A percentile compares a stretch with the other conserved stretches of the same genome.
Evolutionary conservation across 306 rosid species (phyloP).

Genomic region (Quercus gilva): DNA sequence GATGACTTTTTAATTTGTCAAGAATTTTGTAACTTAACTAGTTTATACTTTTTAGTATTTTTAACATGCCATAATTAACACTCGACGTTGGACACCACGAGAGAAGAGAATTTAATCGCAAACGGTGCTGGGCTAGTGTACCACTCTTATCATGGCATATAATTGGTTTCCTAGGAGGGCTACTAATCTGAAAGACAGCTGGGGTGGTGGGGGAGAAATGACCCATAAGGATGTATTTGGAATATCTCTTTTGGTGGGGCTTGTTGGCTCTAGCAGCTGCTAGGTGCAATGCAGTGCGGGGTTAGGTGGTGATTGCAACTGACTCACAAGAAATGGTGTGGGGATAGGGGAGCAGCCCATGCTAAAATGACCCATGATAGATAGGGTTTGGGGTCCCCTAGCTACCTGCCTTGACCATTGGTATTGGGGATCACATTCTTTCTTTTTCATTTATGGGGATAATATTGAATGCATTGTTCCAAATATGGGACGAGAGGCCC

Average conservation of each 20-base stretch:
- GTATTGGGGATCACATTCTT: constrained; percentile 17
- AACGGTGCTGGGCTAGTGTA: constrained; percentile 20
- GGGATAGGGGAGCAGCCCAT: constrained; percentile 65
- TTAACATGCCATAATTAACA: too few species aligned
- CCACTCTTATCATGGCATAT: constrained; percentile 17
- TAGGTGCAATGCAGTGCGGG: constrained; percentile 35
- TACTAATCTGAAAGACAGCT: constrained; percentile 60
- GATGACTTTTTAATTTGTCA: too few species aligned
- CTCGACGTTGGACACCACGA: too few species aligned
- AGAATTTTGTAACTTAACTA: too few species aligned
- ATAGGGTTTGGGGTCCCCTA: constrained; percentile 47
- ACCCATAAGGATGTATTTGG: constrained; percentile 48
- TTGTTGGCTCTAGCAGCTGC: constrained; percentile 12
- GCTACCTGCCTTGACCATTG: constrained; percentile 22
- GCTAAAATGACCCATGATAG: constrained; percentile 47
- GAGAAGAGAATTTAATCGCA: constrained; percentile 12
- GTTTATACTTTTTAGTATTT: too few species aligned
- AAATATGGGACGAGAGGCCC: constrained; percentile 37
- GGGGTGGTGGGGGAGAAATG: constrained; percentile 43
- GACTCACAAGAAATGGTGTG: constrained; percentile 45
- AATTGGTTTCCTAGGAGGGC: constrained; percentile 71
- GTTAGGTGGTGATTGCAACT: constrained; percentile 39
- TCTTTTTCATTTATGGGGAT: constrained; percentile 6
- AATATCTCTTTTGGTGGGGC: constrained; percentile 39
- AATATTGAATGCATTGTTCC: background rate